Percentiles rank a stretch among this genome's conserved stretches.
Evolutionary conservation across 106 monocot species (phyloP).

Genomic region (Alisma plantagoaquatica): DNA sequence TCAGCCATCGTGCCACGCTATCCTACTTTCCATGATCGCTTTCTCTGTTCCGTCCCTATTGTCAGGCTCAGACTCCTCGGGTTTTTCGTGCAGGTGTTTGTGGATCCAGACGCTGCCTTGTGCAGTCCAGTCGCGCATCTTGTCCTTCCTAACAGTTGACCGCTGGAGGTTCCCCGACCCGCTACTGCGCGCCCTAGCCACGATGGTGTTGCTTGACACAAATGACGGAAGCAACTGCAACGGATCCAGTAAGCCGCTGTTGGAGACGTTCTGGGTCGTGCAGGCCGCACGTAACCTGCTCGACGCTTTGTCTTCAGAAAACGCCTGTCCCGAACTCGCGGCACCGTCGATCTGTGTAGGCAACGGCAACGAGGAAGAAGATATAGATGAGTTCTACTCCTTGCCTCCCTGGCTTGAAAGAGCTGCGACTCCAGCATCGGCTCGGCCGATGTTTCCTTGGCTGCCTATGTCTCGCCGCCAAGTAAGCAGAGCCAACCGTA

Average conservation of each 20-base stretch:
- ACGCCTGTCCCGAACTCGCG: too few species aligned
- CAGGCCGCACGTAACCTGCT: conserved; percentile 62
- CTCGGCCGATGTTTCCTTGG: conserved; percentile 45
- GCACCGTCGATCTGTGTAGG: not conserved
- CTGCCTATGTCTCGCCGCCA: conserved; percentile 34
- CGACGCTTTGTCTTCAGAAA: conserved; percentile 28
- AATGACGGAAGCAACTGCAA: conserved; percentile 1
- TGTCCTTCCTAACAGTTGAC: conserved; percentile 62
- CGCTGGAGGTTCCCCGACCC: conserved; percentile 24
- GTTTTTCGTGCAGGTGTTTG: conserved; percentile 13
- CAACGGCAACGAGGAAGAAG: conserved; percentile 6
- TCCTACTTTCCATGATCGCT: not conserved
- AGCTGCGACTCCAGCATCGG: conserved; percentile 2
- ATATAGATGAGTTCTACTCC: conserved; percentile 27
- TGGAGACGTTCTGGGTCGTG: conserved; percentile 39
- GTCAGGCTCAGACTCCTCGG: not conserved
- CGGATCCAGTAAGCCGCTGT: not conserved
- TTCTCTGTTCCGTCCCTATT: not conserved
- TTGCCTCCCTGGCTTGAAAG: conserved; percentile 55
- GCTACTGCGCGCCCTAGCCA: conserved; percentile 31
- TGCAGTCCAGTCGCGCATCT: conserved; percentile 54
- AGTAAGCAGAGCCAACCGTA: not conserved
- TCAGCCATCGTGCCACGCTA: not conserved
- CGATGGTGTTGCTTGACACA: conserved; percentile 4
- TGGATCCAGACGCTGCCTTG: conserved; percentile 61